Percentiles rank a stretch among this genome's conserved stretches.
Evolutionary conservation across 2,329 filamentous ascomycete species (phyloP).

Genomic region (Botrytis deweyae): DNA sequence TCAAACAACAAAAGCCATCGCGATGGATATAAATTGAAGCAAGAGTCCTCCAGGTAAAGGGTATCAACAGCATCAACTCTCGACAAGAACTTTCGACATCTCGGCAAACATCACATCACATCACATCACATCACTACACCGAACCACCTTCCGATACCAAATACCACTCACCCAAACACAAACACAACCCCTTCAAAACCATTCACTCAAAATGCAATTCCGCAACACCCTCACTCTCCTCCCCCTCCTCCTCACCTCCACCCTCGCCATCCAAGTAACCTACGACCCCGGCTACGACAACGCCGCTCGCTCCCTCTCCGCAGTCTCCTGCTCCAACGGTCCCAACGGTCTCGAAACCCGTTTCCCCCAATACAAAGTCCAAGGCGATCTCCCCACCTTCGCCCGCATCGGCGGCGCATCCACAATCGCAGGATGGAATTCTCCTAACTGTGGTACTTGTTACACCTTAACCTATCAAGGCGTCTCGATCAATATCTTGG

Average conservation of each 20-base stretch:
- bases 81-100: not conserved
- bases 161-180: not conserved
- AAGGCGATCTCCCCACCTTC: conserved; percentile 52
- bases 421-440: conserved; percentile 54
- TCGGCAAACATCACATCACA: conserved; percentile 2
- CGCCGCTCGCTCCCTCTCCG: conserved; percentile 51
- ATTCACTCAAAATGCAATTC: conserved; percentile 45
- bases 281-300: conserved; percentile 76
- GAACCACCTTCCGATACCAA: not conserved
- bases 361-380: conserved; percentile 45
- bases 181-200: not conserved
- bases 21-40: not conserved
- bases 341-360: conserved; percentile 62
- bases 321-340: conserved; percentile 67
- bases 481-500: conserved; percentile 53
- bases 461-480: conserved; percentile 55
- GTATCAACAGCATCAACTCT: not conserved
- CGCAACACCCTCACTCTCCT: conserved; percentile 44
- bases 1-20: not conserved
- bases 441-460: conserved; percentile 56
- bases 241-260: conserved; percentile 39
- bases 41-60: not conserved
- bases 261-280: conserved; percentile 53
- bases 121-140: conserved; percentile 1
- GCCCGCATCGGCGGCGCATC: conserved; percentile 56